Evolutionary conservation across 345 rosid species (phyloP).

Genomic region (Moringa oleifera): DNA sequence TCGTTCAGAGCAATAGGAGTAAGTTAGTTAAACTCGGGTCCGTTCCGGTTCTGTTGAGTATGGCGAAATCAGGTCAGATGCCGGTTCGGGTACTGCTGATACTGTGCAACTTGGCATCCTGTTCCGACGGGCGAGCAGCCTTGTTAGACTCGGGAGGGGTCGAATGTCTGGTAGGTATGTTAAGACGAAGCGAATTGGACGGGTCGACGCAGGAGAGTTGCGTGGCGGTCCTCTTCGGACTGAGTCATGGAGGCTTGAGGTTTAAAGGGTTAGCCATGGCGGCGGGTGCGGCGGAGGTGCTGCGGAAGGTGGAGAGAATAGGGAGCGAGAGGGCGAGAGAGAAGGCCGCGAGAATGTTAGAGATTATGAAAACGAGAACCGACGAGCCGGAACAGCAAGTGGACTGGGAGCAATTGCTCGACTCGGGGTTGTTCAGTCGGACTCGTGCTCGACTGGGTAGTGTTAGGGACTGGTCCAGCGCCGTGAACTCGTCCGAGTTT

Average conservation of each 20-base stretch:
- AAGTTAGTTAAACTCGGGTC: slow-evolving; percentile 66
- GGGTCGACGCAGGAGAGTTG: slow-evolving; percentile 56
- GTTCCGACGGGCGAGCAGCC: slow-evolving; percentile 51
- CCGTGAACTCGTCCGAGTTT: slow-evolving; percentile 48
- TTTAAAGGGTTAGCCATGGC: slow-evolving; percentile 72
- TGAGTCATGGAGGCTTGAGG: slow-evolving; percentile 61
- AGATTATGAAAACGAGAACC: slow-evolving; percentile 33
- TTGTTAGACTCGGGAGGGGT: slow-evolving; percentile 79
- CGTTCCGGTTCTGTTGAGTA: slow-evolving; percentile 42
- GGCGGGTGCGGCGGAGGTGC: slow-evolving; percentile 51
- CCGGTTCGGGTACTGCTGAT: slow-evolving; percentile 43
- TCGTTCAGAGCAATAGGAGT: slow-evolving; percentile 55
- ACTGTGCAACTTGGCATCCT: slow-evolving; percentile 49
- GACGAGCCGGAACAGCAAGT: slow-evolving; percentile 37
- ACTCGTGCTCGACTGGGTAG: slow-evolving; percentile 22
- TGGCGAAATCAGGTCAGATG: slow-evolving; percentile 56
- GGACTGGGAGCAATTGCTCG: slow-evolving; percentile 81
- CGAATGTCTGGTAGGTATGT: slow-evolving; percentile 49
- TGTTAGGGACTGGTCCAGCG: slow-evolving; percentile 20
- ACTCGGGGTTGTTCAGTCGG: slow-evolving; percentile 35
- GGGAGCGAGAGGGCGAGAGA: slow-evolving; percentile 42
- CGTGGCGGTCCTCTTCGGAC: slow-evolving; percentile 46
- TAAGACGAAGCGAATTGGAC: slow-evolving; percentile 31
- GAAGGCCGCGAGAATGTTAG: slow-evolving; percentile 46
- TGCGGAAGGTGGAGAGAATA: slow-evolving; percentile 40